phyloP scores from a whole-genome alignment of 805 yeast genomes.

The Saccharomycopsis guyanensis region DNA sequence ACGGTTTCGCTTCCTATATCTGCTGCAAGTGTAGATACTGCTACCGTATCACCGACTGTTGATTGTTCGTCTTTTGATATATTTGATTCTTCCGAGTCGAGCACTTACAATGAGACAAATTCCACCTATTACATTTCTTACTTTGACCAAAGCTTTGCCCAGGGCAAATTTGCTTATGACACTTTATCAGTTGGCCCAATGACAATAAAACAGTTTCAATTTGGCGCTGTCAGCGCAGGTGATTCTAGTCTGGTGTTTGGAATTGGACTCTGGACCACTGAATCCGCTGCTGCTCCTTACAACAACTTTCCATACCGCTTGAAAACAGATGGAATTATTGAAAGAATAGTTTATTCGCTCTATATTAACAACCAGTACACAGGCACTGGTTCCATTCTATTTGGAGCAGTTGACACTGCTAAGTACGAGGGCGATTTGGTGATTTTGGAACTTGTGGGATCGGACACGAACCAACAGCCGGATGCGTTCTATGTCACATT shows the following conservation, averaged over 20 bases:
- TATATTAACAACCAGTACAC: slow-evolving; percentile 39
- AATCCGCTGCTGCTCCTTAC: slow-evolving; percentile 35
- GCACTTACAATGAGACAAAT: slow-evolving; percentile 29
- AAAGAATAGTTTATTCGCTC: slow-evolving; percentile 52
- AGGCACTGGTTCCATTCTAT: slow-evolving; percentile 47
- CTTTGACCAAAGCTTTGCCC: slow-evolving; percentile 41
- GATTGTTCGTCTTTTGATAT: slow-evolving; percentile 27
- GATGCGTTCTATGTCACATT: slow-evolving; percentile 1
- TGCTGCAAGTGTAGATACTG: slow-evolving; percentile 1
- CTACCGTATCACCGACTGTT: neutral
- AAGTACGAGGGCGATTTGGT: slow-evolving; percentile 48
- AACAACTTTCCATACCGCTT: slow-evolving; percentile 60
- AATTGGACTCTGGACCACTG: slow-evolving; percentile 63
- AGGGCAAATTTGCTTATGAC: slow-evolving; percentile 47
- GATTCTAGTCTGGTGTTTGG: slow-evolving; percentile 55
- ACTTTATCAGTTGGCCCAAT: slow-evolving; percentile 37
- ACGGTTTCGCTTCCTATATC: no score
- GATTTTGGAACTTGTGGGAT: slow-evolving; percentile 38
- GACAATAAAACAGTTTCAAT: slow-evolving; percentile 5
- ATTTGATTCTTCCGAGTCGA: slow-evolving; percentile 29
- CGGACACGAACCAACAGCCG: neutral
- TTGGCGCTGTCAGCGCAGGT: slow-evolving; percentile 12
- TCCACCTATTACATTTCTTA: slow-evolving; percentile 33
- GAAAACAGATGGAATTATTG: slow-evolving; percentile 48
- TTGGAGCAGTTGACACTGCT: slow-evolving; percentile 64